Percentiles rank a stretch among this genome's conserved stretches.
phyloP scores from a whole-genome alignment of 2,329 filamentous ascomycete genomes.

The Knufia fluminis region DNA sequence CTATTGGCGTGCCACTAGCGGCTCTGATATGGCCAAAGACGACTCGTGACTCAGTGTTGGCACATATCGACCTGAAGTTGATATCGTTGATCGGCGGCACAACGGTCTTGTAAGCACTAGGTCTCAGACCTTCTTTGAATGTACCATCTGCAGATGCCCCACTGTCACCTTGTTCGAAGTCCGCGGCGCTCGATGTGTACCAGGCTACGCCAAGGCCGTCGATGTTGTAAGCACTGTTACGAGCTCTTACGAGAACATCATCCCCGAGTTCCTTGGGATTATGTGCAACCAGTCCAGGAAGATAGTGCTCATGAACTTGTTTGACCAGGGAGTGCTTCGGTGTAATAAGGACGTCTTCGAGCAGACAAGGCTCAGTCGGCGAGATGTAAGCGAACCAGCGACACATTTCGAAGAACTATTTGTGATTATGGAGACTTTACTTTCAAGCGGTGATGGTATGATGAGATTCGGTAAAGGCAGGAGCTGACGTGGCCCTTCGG shows the following conservation, averaged over 20 bases:
- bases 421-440: background rate
- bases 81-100: slow-evolving; percentile 44
- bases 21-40: slow-evolving; percentile 47
- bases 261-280: slow-evolving; percentile 1
- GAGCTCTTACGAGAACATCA: slow-evolving; percentile 31
- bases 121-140: slow-evolving; percentile 23
- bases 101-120: slow-evolving; percentile 45
- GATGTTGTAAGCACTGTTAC: slow-evolving; percentile 47
- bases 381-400: slow-evolving; percentile 51
- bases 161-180: slow-evolving; percentile 25
- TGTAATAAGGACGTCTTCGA: slow-evolving; percentile 46
- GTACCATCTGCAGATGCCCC: slow-evolving; percentile 5
- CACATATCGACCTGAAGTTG: slow-evolving; percentile 45
- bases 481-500: too few relatives aligned
- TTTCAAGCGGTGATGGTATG: too few relatives aligned
- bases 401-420: slow-evolving; percentile 29
- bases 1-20: slow-evolving; percentile 39
- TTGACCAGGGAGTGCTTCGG: slow-evolving; percentile 36
- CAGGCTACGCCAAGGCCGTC: slow-evolving; percentile 48
- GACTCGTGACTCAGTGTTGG: slow-evolving; percentile 42
- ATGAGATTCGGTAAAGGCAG: too few relatives aligned
- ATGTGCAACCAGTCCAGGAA: slow-evolving; percentile 44
- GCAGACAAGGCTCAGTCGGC: slow-evolving; percentile 43
- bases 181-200: slow-evolving; percentile 40
- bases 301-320: slow-evolving; percentile 45